Evolutionary conservation across 2,329 filamentous ascomycete species (phyloP), one percentile per base, ranked within the genome.

Genomic region (Clathrospora elynae): DNA sequence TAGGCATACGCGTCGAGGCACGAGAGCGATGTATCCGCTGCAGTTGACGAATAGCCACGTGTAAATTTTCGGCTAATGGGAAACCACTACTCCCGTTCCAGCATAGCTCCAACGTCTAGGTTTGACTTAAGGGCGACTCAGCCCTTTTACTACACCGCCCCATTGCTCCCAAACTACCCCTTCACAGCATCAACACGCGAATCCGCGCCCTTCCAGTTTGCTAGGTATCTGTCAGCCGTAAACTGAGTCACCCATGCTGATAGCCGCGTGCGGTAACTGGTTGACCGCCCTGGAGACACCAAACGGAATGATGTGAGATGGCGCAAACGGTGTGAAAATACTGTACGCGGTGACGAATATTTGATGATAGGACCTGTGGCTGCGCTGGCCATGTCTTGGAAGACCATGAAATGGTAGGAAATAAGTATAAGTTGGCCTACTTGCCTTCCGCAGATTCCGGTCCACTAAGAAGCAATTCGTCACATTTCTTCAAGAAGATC

Each of bases 341-440:
- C 29, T 20, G 17, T 20, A 4, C 6, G 4, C n/a, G n/a, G n/a
- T n/a, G 12, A 29, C 5, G 2, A 19, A 1, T 13, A 19, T 16
- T 31, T 19, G 18, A 5, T 35, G 24, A n/a, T 28, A 7, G 20
- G 2, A 14, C 10, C 6, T 11, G 11, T 26, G 14, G 35, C 20
- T 14, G 17, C 23, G 3, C 25, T 23, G 18, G 10, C 7, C 11
- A 2, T 24, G 14, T 17, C 9, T 9, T 14, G 8, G 1, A 11
- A 19, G 9, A 17, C n/a, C 19, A n/a, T n/a, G 11, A 24, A 12
- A 19, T 11, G 4, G 22, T 17, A 10, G n/a, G 11, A n/a, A 14
- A 11, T 13, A 14, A 14, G 16, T 23, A 35, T 40, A 36, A 46
- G 26, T 28, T 36, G 20, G 42, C 26, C 26, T 36, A 13, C 26